Percentiles rank a stretch among this genome's conserved stretches.
Conservation (phyloP, 2,329 filamentous ascomycete genomes). For the Penicillium sclerotigenum region DNA sequence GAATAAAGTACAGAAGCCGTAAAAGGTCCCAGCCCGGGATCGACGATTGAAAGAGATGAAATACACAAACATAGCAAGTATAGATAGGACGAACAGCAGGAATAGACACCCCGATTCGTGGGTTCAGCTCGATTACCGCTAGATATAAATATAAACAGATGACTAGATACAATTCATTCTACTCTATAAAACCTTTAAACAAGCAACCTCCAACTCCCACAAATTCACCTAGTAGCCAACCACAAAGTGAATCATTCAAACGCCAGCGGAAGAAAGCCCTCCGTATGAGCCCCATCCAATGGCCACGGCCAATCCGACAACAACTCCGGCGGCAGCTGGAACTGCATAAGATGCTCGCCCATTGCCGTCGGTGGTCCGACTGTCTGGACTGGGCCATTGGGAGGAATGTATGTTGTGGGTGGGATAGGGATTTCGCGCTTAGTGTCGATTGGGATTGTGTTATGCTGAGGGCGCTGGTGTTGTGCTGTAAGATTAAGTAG, state of each 20-base stretch:
- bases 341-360: conserved; percentile 30
- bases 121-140: neutral
- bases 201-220: neutral
- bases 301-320: conserved; percentile 45
- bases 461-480: conserved; percentile 9
- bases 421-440: conserved; percentile 9
- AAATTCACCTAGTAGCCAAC: neutral
- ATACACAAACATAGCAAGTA: neutral
- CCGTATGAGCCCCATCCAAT: conserved; percentile 23
- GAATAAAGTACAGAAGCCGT: no score
- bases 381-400: neutral
- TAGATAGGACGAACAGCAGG: neutral
- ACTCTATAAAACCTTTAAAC: neutral
- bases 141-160: neutral
- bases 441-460: neutral
- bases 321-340: conserved; percentile 42
- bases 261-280: conserved; percentile 24
- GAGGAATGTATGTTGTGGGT: conserved; percentile 9
- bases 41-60: neutral
- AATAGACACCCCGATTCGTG: neutral
- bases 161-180: neutral
- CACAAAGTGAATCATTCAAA: conserved; percentile 20
- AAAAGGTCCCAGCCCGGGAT: neutral
- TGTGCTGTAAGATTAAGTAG: conserved; percentile 11
- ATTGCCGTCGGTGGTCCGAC: conserved; percentile 9